Evolutionary conservation across 2,329 filamentous ascomycete genomes (phyloP).

Genomic region (Colletotrichum agaves): DNA sequence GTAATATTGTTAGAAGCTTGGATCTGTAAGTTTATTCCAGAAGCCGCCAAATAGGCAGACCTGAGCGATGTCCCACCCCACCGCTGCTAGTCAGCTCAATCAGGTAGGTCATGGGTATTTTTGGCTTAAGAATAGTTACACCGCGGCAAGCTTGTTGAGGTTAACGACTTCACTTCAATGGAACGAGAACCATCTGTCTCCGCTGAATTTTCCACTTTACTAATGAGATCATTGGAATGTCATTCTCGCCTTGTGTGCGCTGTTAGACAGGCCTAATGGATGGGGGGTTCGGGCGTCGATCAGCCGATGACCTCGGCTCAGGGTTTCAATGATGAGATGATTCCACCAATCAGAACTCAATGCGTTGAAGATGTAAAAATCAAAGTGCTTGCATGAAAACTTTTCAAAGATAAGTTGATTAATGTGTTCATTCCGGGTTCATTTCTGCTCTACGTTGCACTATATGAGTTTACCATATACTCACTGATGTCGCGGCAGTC

Average conservation of each 20-base stretch:
- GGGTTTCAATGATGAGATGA: neutral
- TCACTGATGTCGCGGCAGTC: too few species aligned
- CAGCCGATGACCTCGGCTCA: neutral
- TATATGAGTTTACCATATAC: too few species aligned
- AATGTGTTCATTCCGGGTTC: too few species aligned
- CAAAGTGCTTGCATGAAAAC: too few species aligned
- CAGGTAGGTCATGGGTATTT: too few species aligned
- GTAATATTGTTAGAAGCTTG: too few species aligned
- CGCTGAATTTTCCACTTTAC: neutral
- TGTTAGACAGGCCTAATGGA: neutral
- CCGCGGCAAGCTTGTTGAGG: neutral
- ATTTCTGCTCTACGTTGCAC: too few species aligned
- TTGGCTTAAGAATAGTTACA: neutral
- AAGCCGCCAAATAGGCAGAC: too few species aligned
- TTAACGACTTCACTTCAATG: constrained; percentile 21
- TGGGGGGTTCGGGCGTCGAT: constrained; percentile 13
- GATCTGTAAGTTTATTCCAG: too few species aligned
- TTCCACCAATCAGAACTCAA: constrained; percentile 21
- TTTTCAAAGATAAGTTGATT: too few species aligned
- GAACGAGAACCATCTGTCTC: neutral
- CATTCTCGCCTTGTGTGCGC: neutral
- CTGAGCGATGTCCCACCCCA: too few species aligned
- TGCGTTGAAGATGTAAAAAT: neutral
- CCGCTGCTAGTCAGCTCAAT: too few species aligned
- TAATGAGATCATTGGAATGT: neutral